Base-by-base conservation (phyloP, 371 early-diverging fungal genomes). In the Phascolomyces articulosus region DNA sequence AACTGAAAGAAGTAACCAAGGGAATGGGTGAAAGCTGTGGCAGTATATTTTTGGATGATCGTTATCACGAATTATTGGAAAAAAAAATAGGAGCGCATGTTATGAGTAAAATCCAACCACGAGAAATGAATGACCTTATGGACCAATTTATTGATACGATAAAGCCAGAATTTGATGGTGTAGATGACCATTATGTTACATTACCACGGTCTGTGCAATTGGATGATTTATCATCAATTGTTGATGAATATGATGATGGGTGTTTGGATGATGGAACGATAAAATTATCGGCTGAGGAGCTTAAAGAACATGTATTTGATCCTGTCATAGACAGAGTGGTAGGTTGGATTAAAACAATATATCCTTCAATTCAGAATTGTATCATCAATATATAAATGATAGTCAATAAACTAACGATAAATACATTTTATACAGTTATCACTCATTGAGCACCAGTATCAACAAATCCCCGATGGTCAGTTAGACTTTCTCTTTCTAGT, bases 21-120 rank as follows among this genome's bases (percentile, higher is more conserved):
- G 87, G 87, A n/a, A 74, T 80, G n/a, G 85, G 87, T n/a, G 84
- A 82, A 29, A 80, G 83, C 18, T 86, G 87, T 31, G 87, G 87
- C 8, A 83, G 84, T 38, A 75, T 82, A 26, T 86, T 85, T 58
- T 57, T 86, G 63, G 87, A 86, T 67, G 62, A 80, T 6, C 69
- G 76, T 20, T 82, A 85, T 65, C 71, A 64, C 4, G 59, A 66
- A 9, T 72, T 83, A 40, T 49, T 86, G 60, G 60, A 73, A 29
- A 70, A 70, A 40, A 82, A 79, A 53, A 63, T 86, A 31, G 84
- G 84, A 0, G 65, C 67, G 7, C 69, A 82, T 27, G 63, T 70
- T 2, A 60, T 86, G 29, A 71, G 80, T 29, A 62, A 67, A 4
- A 58, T 84, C 20, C 80, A 83, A 0, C 66, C 77, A 20, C 71